Evolutionary conservation across 768 basidiomycete species (phyloP).

Genomic region (Macrocybe gigantea): DNA sequence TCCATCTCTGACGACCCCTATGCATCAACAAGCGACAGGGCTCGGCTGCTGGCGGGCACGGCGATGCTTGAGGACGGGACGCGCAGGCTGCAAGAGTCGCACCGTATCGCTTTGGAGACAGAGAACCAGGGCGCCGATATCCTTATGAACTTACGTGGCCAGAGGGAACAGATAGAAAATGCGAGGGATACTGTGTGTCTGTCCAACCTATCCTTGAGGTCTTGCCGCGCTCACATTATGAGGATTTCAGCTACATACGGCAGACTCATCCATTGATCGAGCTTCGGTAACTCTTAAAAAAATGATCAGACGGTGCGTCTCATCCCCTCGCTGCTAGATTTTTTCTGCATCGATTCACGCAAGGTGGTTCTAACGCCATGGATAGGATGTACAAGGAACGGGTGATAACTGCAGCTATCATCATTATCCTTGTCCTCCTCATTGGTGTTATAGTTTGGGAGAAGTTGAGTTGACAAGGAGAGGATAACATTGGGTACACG

Average conservation of each 20-base stretch:
- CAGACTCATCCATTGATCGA: slow-evolving; percentile 85
- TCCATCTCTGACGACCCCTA: slow-evolving; percentile 77
- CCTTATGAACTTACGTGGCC: slow-evolving; percentile 72
- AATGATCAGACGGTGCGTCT: slow-evolving; percentile 87
- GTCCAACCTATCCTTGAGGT: not conserved
- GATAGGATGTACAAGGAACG: slow-evolving; percentile 96
- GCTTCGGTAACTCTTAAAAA: slow-evolving; percentile 89
- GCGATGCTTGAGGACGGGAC: slow-evolving; percentile 78
- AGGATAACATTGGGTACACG: slow-evolving; percentile 11
- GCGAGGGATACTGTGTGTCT: slow-evolving; percentile 76
- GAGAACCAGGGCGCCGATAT: slow-evolving; percentile 96
- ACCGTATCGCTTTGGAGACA: slow-evolving; percentile 91
- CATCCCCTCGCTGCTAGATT: slow-evolving; percentile 22
- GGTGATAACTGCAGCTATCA: slow-evolving; percentile 80
- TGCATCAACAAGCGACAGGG: slow-evolving; percentile 61
- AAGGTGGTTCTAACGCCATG: slow-evolving; percentile 6
- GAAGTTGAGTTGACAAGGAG: slow-evolving; percentile 40
- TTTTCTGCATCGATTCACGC: slow-evolving; percentile 6
- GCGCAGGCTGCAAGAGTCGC: slow-evolving; percentile 81
- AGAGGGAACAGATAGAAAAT: slow-evolving; percentile 94
- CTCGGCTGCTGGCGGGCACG: slow-evolving; percentile 76
- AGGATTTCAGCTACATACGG: slow-evolving; percentile 62
- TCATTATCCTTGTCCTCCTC: slow-evolving; percentile 76
- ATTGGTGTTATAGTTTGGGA: slow-evolving; percentile 79
- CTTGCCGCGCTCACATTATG: not conserved